These are phyloP conservation scores for Glycine soja DNA, from an alignment of 306 rosid species.

Conservation along the genomic window DNA sequence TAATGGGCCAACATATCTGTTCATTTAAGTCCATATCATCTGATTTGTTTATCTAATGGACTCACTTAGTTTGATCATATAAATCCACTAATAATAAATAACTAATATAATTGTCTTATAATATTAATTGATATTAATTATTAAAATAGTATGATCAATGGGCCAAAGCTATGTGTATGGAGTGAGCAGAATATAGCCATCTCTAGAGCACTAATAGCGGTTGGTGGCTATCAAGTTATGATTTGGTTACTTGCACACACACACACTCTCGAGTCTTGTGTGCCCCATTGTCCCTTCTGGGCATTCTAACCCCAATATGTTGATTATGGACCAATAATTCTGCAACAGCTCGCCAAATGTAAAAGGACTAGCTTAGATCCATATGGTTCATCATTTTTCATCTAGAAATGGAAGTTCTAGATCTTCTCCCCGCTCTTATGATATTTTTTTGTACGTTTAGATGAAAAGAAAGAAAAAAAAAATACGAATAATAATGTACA, in stretches of 20 bases:
- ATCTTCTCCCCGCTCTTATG: neutral
- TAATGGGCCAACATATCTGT: too few relatives aligned
- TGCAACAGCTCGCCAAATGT: conserved; percentile 46
- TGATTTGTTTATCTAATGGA: too few relatives aligned
- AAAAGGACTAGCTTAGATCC: conserved; percentile 16
- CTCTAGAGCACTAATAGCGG: conserved; percentile 60
- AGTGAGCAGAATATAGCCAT: conserved; percentile 40
- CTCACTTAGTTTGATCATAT: too few relatives aligned
- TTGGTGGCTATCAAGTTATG: conserved; percentile 30
- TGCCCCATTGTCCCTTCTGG: neutral
- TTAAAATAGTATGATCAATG: conserved; percentile 24
- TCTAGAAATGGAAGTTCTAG: conserved; percentile 40
- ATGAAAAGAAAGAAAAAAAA: too few relatives aligned
- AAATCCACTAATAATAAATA: too few relatives aligned
- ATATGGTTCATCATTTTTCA: neutral
- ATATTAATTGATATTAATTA: too few relatives aligned
- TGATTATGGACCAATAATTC: neutral
- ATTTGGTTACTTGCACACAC: neutral
- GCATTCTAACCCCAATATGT: neutral
- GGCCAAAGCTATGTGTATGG: neutral
- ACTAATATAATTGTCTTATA: too few relatives aligned
- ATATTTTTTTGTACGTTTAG: neutral
- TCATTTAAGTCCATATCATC: too few relatives aligned
- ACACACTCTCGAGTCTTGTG: neutral
- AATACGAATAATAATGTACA: too few relatives aligned